phyloP scores from a whole-genome alignment of 1,284 basidiomycete species.

The Ustilago vetiveriae region DNA sequence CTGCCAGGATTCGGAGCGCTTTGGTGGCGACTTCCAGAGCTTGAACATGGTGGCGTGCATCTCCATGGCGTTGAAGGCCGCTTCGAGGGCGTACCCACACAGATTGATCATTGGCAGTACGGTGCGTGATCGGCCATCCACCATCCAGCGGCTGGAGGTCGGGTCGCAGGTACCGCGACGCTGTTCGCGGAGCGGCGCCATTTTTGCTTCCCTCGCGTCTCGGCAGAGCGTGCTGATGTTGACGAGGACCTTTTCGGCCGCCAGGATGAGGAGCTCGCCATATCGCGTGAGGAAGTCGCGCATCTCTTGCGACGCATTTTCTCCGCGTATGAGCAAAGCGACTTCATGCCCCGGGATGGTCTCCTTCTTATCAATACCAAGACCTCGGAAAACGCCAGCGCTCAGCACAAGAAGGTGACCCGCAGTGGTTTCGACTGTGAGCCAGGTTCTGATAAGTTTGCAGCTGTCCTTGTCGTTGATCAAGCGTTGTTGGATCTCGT shows the following conservation, averaged over 20 bases:
- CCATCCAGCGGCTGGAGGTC: conserved; percentile 13
- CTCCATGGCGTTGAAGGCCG: conserved; percentile 42
- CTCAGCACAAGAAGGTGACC: conserved; percentile 31
- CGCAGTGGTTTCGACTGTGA: conserved; percentile 25
- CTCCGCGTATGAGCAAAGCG: conserved; percentile 21
- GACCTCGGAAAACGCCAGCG: conserved; percentile 21
- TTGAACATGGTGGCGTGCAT: conserved; percentile 46
- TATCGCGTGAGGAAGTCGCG: conserved; percentile 18
- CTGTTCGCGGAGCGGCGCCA: background rate
- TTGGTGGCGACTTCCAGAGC: conserved; percentile 37
- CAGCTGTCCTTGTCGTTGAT: background rate
- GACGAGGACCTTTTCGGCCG: conserved; percentile 34
- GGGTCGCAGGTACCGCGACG: background rate
- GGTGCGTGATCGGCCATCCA: conserved; percentile 26
- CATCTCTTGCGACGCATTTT: conserved; percentile 23
- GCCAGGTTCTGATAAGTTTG: conserved; percentile 17
- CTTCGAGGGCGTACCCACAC: conserved; percentile 37
- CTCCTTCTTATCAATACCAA: conserved; percentile 40
- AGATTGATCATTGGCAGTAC: conserved; percentile 28
- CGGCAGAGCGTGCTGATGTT: conserved; percentile 20
- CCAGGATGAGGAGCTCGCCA: conserved; percentile 32
- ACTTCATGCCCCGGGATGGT: conserved; percentile 18
- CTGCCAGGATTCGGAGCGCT: conserved; percentile 38
- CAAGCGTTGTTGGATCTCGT: conserved; percentile 15
- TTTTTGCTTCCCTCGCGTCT: conserved; percentile 11